These are phyloP conservation scores for Arthrinium puccinioides DNA, from an alignment of 2,329 filamentous ascomycete genomes.

Conservation along the genomic window DNA sequence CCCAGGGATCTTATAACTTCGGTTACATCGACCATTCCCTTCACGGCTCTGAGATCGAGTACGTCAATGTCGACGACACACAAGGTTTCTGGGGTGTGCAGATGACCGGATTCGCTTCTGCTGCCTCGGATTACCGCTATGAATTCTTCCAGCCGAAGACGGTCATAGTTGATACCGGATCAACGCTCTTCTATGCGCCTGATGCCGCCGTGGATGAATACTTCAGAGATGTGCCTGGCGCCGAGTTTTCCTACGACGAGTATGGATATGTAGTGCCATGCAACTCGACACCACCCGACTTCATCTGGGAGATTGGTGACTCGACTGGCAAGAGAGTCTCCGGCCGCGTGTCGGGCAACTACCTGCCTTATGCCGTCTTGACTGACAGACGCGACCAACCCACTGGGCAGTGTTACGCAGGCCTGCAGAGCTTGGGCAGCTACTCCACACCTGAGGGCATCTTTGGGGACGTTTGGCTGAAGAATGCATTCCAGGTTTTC, in stretches of 20 bases:
- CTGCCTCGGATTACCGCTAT: slow-evolving; percentile 24
- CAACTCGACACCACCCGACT: slow-evolving; percentile 45
- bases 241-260: slow-evolving; percentile 36
- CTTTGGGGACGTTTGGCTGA: slow-evolving; percentile 73
- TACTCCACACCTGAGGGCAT: slow-evolving; percentile 52
- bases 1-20: slow-evolving; percentile 41
- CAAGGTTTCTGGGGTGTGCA: slow-evolving; percentile 38
- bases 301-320: slow-evolving; percentile 46
- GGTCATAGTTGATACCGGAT: slow-evolving; percentile 63
- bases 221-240: slow-evolving; percentile 46
- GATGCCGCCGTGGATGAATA: slow-evolving; percentile 50
- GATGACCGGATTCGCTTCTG: slow-evolving; percentile 27
- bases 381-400: slow-evolving; percentile 34
- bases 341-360: slow-evolving; percentile 45
- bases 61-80: slow-evolving; percentile 41
- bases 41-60: slow-evolving; percentile 33
- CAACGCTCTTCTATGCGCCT: slow-evolving; percentile 56
- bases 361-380: slow-evolving; percentile 47
- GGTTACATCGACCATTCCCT: slow-evolving; percentile 36
- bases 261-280: slow-evolving; percentile 54
- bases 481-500: slow-evolving; percentile 69
- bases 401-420: slow-evolving; percentile 57
- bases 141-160: slow-evolving; percentile 29
- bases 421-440: slow-evolving; percentile 53
- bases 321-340: slow-evolving; percentile 33